Evolutionary conservation across 2,329 filamentous ascomycete genomes (phyloP).

Genomic region (Waltergamsia citrina): DNA sequence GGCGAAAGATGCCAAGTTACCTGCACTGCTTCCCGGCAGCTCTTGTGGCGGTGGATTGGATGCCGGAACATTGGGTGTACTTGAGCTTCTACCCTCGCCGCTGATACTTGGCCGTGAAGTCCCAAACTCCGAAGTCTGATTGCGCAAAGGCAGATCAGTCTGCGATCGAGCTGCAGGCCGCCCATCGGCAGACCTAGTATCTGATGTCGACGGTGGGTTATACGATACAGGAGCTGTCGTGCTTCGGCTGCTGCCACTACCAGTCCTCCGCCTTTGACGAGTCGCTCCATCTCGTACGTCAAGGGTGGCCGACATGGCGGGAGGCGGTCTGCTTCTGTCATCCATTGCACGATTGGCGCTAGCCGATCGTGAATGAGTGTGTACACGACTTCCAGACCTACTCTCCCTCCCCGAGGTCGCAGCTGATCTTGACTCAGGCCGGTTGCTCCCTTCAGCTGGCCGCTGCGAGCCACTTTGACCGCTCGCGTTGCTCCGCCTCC

Average conservation of each 20-base stretch:
- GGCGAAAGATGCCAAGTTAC: conserved; percentile 18
- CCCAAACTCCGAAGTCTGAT: conserved; percentile 26
- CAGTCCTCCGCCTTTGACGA: conserved; percentile 35
- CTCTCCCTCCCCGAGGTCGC: conserved; percentile 12
- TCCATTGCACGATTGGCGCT: conserved; percentile 33
- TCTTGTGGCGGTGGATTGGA: conserved; percentile 12
- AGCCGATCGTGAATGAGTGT: conserved; percentile 34
- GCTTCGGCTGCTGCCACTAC: conserved; percentile 46
- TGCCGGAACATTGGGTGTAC: conserved; percentile 21
- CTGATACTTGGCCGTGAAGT: conserved; percentile 27
- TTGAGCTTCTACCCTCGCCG: conserved; percentile 35
- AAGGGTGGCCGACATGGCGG: conserved; percentile 15
- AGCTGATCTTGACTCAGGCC: conserved; percentile 17
- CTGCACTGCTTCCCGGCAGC: conserved; percentile 5
- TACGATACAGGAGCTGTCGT: conserved; percentile 33
- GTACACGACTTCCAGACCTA: conserved; percentile 20
- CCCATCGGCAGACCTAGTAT: too few species aligned
- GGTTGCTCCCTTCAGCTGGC: conserved; percentile 7
- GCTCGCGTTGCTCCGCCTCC: conserved; percentile 24
- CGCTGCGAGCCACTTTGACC: conserved; percentile 24
- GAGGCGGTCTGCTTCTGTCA: conserved; percentile 41
- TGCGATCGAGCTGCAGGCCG: conserved; percentile 53
- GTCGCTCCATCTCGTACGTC: conserved; percentile 19
- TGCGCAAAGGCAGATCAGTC: conserved; percentile 47
- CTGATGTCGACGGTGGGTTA: conserved; percentile 11